Conservation (phyloP, 2,329 filamentous ascomycete genomes). For the Aspergillus cejpii region DNA sequence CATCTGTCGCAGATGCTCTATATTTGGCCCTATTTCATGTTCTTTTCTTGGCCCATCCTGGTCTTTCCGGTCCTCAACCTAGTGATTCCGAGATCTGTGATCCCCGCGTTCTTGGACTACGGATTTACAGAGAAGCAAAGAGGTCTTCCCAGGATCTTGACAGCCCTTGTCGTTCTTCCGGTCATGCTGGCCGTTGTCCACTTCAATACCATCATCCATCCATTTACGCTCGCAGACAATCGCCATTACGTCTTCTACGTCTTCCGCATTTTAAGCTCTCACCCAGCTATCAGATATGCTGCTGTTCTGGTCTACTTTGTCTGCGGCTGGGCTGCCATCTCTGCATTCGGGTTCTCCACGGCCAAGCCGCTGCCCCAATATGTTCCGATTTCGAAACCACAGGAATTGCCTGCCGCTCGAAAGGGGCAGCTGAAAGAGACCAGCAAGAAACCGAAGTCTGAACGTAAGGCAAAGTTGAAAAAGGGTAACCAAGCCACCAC, state of each 20-base stretch:
- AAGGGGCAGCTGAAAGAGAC: conserved; percentile 18
- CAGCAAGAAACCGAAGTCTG: conserved; percentile 19
- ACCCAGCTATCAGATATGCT: conserved; percentile 58
- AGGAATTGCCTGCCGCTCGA: conserved; percentile 10
- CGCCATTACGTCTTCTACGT: conserved; percentile 96
- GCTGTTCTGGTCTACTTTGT: conserved; percentile 64
- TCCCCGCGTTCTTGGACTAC: conserved; percentile 33
- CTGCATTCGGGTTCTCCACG: conserved; percentile 49
- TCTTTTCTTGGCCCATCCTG: conserved; percentile 80
- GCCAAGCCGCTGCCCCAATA: conserved; percentile 18
- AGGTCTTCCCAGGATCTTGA: conserved; percentile 35
- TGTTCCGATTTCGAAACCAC: conserved; percentile 13
- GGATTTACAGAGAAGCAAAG: conserved; percentile 28
- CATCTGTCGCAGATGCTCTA: conserved; percentile 93
- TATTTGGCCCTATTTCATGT: conserved; percentile 80
- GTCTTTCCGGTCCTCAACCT: conserved; percentile 48
- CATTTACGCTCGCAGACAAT: conserved; percentile 94
- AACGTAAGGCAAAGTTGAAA: conserved; percentile 20
- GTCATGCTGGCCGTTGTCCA: conserved; percentile 52
- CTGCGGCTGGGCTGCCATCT: conserved; percentile 63
- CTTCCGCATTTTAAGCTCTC: conserved; percentile 71
- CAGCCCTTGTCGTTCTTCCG: conserved; percentile 33
- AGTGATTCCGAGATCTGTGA: conserved; percentile 27
- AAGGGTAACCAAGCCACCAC: conserved; percentile 6
- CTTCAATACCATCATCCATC: conserved; percentile 89